Evolutionary conservation across 441 rosid genomes (phyloP).

Genomic region (Gossypium lobatum): DNA sequence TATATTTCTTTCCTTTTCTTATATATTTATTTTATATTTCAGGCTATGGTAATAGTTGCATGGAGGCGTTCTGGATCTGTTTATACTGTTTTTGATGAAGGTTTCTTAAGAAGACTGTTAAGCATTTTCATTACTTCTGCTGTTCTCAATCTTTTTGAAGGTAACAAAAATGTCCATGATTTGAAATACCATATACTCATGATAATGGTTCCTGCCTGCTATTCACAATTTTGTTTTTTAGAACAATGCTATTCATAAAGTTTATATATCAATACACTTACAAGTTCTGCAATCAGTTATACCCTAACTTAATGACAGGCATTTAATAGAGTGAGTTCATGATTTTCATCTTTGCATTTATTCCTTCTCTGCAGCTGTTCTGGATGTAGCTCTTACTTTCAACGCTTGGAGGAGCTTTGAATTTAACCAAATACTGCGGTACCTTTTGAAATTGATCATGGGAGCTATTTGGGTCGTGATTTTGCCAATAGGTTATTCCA

Average conservation of each 20-base stretch:
- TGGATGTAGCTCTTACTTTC: constrained; percentile 68
- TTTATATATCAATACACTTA: not conserved
- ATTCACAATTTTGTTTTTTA: constrained; percentile 4
- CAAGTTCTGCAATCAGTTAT: not conserved
- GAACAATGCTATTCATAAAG: not conserved
- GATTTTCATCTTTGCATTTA: constrained; percentile 14
- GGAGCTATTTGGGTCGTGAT: constrained; percentile 75
- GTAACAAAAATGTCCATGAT: constrained; percentile 22
- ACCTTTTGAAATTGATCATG: constrained; percentile 52
- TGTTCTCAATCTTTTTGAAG: constrained; percentile 57
- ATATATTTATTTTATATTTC: constrained; percentile 2
- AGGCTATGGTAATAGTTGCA: constrained; percentile 77
- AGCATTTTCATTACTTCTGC: constrained; percentile 82
- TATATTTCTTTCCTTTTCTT: not conserved
- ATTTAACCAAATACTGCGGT: constrained; percentile 50
- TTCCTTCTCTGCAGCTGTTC: constrained; percentile 46
- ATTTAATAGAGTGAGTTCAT: not conserved
- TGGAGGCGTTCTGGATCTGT: constrained; percentile 66
- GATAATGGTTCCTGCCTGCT: not conserved
- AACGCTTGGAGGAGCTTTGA: constrained; percentile 68
- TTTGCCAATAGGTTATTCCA: constrained; percentile 64
- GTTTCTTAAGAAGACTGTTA: constrained; percentile 53
- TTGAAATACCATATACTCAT: not conserved
- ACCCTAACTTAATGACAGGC: constrained; percentile 1
- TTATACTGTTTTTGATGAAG: constrained; percentile 35